These are phyloP conservation scores for Vanilla planifolia DNA, from an alignment of 106 monocot genomes.

Conservation along the genomic window DNA sequence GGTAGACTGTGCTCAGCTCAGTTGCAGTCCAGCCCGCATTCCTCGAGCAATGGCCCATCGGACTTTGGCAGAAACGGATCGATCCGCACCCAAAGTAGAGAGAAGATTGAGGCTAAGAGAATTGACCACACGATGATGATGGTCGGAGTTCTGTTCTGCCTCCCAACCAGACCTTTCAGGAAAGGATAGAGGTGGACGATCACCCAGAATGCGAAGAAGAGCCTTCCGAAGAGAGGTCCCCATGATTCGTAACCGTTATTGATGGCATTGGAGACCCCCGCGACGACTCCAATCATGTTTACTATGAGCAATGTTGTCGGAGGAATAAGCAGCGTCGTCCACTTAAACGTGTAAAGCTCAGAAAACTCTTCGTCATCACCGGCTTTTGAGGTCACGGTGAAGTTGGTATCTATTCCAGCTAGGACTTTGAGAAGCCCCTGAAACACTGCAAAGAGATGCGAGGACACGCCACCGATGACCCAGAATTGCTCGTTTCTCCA, in stretches of 20 bases:
- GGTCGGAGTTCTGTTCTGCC: constrained; percentile 53
- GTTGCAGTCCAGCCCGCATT: constrained; percentile 65
- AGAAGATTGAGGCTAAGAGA: constrained; percentile 69
- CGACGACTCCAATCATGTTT: constrained; percentile 60
- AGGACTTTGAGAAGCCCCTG: constrained; percentile 50
- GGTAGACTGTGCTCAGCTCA: no score
- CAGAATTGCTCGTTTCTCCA: constrained; percentile 64
- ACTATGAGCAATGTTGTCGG: constrained; percentile 39
- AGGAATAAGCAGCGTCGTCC: constrained; percentile 41
- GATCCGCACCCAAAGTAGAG: constrained; percentile 56
- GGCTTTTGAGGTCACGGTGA: constrained; percentile 61
- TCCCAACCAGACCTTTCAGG: constrained; percentile 58
- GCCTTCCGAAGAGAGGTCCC: constrained; percentile 58
- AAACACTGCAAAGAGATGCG: constrained; percentile 41
- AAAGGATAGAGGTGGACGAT: constrained; percentile 66
- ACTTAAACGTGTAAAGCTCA: constrained; percentile 56
- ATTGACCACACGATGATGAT: constrained; percentile 71
- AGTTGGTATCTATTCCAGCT: constrained; percentile 72
- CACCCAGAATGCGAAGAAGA: constrained; percentile 31
- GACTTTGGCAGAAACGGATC: constrained; percentile 53
- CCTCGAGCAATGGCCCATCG: constrained; percentile 55
- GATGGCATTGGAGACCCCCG: constrained; percentile 68
- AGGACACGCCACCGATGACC: constrained; percentile 60
- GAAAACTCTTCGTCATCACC: constrained; percentile 50
- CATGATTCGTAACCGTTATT: constrained; percentile 76